These are phyloP conservation scores for Tetrahymena elliotti DNA, from an alignment of 73 alveolate genomes.

Conservation along the genomic window DNA sequence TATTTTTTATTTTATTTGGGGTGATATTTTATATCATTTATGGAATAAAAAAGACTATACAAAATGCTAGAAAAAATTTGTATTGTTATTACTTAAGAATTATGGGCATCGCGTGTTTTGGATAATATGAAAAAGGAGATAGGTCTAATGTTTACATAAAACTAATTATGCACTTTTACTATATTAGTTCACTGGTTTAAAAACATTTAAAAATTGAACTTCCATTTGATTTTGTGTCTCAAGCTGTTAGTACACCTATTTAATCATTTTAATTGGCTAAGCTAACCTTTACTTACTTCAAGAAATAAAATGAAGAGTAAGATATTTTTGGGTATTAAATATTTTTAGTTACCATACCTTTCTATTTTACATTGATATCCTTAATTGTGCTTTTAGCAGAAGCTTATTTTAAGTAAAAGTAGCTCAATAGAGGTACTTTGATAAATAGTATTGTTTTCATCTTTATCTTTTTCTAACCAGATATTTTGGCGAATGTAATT, in stretches of 20 bases:
- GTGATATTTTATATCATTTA: not conserved
- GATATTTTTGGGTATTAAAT: not conserved
- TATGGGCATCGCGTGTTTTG: not conserved
- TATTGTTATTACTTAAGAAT: not conserved
- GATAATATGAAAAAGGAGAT: not conserved
- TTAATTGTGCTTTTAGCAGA: not conserved
- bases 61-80: not conserved
- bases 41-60: not conserved
- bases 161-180: not conserved
- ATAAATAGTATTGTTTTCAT: not conserved
- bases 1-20: not conserved
- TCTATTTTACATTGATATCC: not conserved
- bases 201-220: not conserved
- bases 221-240: not conserved
- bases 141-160: not conserved
- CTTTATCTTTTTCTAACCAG: not conserved
- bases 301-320: not conserved
- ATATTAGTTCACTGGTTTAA: not conserved
- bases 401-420: not conserved
- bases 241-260: not conserved
- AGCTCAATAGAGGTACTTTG: not conserved
- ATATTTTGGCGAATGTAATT: not conserved
- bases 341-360: not conserved
- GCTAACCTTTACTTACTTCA: not conserved
- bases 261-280: not conserved